These are phyloP conservation scores for Epichloe elymi DNA, from an alignment of 2,329 filamentous ascomycete genomes.

Conservation along the genomic window DNA sequence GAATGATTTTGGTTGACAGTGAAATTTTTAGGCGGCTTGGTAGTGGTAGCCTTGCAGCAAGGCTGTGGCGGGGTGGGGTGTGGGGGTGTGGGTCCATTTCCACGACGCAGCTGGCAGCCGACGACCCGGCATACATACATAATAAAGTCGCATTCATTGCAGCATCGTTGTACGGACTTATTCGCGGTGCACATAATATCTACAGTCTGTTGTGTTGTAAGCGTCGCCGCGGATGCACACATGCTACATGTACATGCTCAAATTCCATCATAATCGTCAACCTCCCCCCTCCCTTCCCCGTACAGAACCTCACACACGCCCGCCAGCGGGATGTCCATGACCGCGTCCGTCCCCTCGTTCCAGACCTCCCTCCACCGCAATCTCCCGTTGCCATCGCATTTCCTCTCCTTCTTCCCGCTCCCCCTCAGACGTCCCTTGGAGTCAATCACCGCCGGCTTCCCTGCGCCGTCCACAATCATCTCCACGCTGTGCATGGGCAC, in stretches of 20 bases:
- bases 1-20: neutral
- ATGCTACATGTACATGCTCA: too few relatives aligned
- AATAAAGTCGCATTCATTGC: too few relatives aligned
- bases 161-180: too few relatives aligned
- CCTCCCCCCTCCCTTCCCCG: constrained; percentile 38
- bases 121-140: too few relatives aligned
- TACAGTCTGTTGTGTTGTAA: too few relatives aligned
- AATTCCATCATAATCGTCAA: neutral
- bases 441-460: constrained; percentile 74
- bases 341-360: constrained; percentile 88
- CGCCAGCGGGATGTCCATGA: constrained; percentile 90
- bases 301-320: constrained; percentile 94
- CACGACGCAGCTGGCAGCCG: neutral
- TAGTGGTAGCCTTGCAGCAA: constrained; percentile 11
- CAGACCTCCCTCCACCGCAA: constrained; percentile 71
- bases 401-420: constrained; percentile 22
- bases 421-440: constrained; percentile 42
- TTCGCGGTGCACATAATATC: too few relatives aligned
- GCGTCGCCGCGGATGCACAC: too few relatives aligned
- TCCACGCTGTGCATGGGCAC: constrained; percentile 67
- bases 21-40: constrained; percentile 8
- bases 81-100: constrained; percentile 3
- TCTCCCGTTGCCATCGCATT: constrained; percentile 22
- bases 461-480: constrained; percentile 83
- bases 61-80: constrained; percentile 8